Conservation (phyloP, 192 early-diverging fungal species). For the Geranomyces michiganensis region DNA sequence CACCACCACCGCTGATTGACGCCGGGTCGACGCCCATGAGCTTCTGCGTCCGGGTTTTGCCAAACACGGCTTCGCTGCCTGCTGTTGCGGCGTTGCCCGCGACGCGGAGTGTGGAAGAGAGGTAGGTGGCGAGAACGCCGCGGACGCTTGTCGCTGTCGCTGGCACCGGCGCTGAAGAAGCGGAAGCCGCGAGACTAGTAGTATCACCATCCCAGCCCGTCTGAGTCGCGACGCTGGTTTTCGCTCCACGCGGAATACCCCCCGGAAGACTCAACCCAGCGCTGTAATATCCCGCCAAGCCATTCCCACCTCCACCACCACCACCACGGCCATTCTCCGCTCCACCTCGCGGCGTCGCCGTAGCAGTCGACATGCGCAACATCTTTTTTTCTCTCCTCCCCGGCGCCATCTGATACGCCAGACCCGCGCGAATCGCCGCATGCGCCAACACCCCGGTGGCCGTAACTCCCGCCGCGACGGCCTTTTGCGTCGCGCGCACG, state of each 20-base stretch:
- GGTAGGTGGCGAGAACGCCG: slow-evolving; percentile 10
- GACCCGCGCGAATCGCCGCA: slow-evolving; percentile 40
- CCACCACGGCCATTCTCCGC: too few relatives aligned
- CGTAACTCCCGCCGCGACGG: slow-evolving; percentile 30
- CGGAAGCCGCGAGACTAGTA: neutral
- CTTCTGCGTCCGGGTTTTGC: slow-evolving; percentile 22
- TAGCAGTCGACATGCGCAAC: neutral
- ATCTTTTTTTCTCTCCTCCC: slow-evolving; percentile 36
- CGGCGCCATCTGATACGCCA: slow-evolving; percentile 46
- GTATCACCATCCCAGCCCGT: neutral
- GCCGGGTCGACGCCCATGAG: slow-evolving; percentile 25
- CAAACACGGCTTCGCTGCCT: slow-evolving; percentile 15
- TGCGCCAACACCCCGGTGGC: slow-evolving; percentile 42
- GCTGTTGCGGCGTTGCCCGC: slow-evolving; percentile 23
- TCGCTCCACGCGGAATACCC: slow-evolving; percentile 6
- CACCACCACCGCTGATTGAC: too few relatives aligned
- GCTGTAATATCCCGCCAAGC: neutral
- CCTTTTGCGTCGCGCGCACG: slow-evolving; percentile 32
- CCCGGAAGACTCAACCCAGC: slow-evolving; percentile 3
- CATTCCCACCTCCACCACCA: neutral
- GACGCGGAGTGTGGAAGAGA: slow-evolving; percentile 13
- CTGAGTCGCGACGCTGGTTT: slow-evolving; percentile 5
- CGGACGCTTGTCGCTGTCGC: neutral
- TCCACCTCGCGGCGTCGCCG: neutral
- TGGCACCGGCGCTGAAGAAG: neutral